Evolutionary conservation across 176 grass and related monocot species (phyloP).

Genomic region (Hsuehochloa calcarea): DNA sequence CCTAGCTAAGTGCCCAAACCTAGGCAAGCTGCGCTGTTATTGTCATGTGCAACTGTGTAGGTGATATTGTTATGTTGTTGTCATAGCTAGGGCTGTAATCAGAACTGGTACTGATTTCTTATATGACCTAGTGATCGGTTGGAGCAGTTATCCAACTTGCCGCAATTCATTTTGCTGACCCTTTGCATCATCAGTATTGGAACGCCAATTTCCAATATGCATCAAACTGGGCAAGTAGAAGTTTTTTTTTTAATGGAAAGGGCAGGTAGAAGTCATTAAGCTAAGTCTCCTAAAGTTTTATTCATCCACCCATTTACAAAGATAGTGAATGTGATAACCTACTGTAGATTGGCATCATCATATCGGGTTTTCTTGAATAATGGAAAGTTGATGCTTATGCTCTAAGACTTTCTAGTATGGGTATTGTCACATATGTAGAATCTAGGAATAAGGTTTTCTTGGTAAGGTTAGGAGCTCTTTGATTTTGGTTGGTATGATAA

Average conservation of each 20-base stretch:
- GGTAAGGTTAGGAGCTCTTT: neutral
- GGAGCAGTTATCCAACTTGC: neutral
- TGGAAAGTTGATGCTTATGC: neutral
- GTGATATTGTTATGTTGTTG: neutral
- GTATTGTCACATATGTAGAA: neutral
- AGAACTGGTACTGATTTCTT: neutral
- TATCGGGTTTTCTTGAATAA: neutral
- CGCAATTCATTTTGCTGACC: neutral
- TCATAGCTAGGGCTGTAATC: neutral
- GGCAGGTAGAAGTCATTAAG: neutral
- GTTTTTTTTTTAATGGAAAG: neutral
- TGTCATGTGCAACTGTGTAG: neutral
- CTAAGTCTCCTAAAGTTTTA: neutral
- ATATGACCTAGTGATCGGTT: neutral
- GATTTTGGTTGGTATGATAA: neutral
- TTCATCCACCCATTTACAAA: neutral
- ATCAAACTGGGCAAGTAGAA: neutral
- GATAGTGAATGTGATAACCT: neutral
- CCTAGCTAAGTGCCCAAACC: neutral
- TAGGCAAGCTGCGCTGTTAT: neutral
- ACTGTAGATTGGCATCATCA: neutral
- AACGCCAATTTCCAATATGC: neutral
- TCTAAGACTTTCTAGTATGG: slow-evolving; percentile 5
- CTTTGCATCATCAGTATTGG: neutral
- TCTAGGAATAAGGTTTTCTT: neutral